These are phyloP conservation scores for Curvularia eragrostidis DNA, from an alignment of 2,329 filamentous ascomycete species.

Conservation along the genomic window DNA sequence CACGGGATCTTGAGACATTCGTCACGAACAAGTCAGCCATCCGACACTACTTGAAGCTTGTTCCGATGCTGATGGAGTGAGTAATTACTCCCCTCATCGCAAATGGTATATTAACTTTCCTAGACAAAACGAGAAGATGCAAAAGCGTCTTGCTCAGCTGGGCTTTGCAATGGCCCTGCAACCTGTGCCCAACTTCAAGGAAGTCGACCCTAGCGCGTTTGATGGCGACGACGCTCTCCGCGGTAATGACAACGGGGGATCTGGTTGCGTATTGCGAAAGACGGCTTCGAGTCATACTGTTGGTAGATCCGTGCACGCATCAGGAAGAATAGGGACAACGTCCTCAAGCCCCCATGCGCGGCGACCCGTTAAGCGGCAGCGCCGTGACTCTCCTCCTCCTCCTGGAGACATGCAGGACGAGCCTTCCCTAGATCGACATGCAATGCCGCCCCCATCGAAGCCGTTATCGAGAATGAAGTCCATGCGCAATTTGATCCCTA, in stretches of 20 bases:
- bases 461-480: conserved; percentile 37
- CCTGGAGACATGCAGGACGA: conserved; percentile 26
- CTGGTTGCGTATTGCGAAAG: conserved; percentile 15
- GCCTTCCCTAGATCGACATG: conserved; percentile 36
- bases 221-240: conserved; percentile 18
- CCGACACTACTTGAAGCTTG: conserved; percentile 35
- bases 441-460: conserved; percentile 51
- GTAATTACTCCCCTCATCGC: neutral
- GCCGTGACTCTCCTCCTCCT: conserved; percentile 39
- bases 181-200: conserved; percentile 32
- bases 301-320: conserved; percentile 29
- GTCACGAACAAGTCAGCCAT: conserved; percentile 34
- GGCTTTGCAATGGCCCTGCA: conserved; percentile 40
- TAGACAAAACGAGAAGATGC: conserved; percentile 43
- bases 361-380: conserved; percentile 41
- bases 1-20: conserved; percentile 30
- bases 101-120: conserved; percentile 15
- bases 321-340: conserved; percentile 12
- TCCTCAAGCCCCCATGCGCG: conserved; percentile 21
- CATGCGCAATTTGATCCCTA: conserved; percentile 35
- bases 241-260: neutral
- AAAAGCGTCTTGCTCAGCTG: conserved; percentile 33
- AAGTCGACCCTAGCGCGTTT: conserved; percentile 15
- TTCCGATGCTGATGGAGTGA: conserved; percentile 40
- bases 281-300: conserved; percentile 36